These are phyloP conservation scores for Beauveria medogensis DNA, from an alignment of 2,329 filamentous ascomycete species.

Conservation along the genomic window DNA sequence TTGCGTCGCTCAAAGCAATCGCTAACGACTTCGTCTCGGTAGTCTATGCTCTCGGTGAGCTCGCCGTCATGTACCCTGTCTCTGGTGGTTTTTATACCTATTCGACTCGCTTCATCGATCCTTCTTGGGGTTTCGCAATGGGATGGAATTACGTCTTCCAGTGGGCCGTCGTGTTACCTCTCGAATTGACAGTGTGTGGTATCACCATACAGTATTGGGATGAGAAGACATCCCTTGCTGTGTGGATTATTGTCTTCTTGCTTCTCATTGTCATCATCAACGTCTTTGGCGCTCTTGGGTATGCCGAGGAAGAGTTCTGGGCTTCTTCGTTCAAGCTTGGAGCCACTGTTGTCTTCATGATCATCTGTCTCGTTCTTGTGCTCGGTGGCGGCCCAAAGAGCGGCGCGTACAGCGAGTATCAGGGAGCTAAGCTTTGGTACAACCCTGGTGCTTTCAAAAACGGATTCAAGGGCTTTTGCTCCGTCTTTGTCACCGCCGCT, in stretches of 20 bases:
- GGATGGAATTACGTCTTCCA: conserved; percentile 41
- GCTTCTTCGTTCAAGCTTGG: conserved; percentile 47
- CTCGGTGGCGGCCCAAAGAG: conserved; percentile 46
- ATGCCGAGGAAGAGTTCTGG: conserved; percentile 48
- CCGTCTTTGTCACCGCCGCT: conserved; percentile 61
- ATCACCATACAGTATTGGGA: conserved; percentile 47
- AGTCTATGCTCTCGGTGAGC: conserved; percentile 52
- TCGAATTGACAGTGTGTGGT: conserved; percentile 42
- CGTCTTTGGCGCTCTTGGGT: conserved; percentile 46
- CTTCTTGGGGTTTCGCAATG: conserved; percentile 50
- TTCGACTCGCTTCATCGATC: conserved; percentile 53
- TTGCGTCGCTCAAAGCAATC: background rate
- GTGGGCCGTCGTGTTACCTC: conserved; percentile 41
- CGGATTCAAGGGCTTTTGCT: conserved; percentile 62
- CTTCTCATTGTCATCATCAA: conserved; percentile 42
- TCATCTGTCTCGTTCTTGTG: conserved; percentile 49
- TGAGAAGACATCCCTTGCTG: conserved; percentile 33
- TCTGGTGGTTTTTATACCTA: conserved; percentile 58
- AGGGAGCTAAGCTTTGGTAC: conserved; percentile 36
- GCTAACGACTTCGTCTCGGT: background rate
- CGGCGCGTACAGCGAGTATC: conserved; percentile 32
- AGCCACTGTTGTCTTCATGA: conserved; percentile 54
- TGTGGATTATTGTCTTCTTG: conserved; percentile 48
- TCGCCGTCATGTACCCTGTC: conserved; percentile 54
- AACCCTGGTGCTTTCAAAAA: conserved; percentile 51